These are phyloP conservation scores for Carex kokanica DNA, from an alignment of 176 grass and related monocot genomes.

Conservation along the genomic window DNA sequence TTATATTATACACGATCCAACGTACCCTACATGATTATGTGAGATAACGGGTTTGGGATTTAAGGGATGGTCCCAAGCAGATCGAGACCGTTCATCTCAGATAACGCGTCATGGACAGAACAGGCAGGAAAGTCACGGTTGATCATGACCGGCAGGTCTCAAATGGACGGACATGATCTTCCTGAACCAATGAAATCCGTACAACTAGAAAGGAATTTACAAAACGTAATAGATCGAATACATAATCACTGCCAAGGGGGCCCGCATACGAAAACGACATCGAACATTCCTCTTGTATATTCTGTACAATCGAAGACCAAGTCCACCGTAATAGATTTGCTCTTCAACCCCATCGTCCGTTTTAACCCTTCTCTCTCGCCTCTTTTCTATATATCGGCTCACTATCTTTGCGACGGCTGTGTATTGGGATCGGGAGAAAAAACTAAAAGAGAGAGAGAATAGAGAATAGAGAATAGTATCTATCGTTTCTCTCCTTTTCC, in stretches of 20 bases:
- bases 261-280: background rate
- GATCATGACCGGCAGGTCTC: background rate
- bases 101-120: background rate
- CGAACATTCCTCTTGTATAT: background rate
- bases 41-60: background rate
- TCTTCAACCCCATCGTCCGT: background rate
- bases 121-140: background rate
- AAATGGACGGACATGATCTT: background rate
- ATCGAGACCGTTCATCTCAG: background rate
- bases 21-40: background rate
- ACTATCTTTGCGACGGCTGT: background rate
- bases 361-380: slow-evolving; percentile 3
- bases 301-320: background rate
- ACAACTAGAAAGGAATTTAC: background rate
- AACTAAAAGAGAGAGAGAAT: background rate
- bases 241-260: background rate
- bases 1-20: too few relatives aligned
- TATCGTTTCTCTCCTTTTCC: background rate
- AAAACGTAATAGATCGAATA: background rate
- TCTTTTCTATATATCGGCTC: slow-evolving; percentile 19
- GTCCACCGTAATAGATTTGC: background rate
- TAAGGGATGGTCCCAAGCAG: too few relatives aligned
- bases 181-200: background rate
- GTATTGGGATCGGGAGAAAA: background rate
- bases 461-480: background rate